Conservation (phyloP, 495 filamentous ascomycete species). For the Parathielavia appendiculata region DNA sequence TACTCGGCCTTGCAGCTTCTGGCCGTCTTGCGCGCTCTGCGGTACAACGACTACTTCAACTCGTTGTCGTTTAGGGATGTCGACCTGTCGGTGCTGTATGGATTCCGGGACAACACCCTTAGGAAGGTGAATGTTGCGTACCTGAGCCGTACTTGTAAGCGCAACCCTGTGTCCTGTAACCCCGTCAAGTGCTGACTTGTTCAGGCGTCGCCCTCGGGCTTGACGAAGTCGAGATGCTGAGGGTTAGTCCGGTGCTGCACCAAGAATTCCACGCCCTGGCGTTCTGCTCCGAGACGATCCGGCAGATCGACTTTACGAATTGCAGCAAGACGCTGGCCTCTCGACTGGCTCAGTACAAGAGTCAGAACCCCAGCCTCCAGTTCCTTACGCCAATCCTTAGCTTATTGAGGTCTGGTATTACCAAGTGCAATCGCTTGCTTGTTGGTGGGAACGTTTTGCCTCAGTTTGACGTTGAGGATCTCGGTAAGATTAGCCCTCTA, state of each 20-base stretch:
- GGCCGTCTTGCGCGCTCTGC: slow-evolving; percentile 76
- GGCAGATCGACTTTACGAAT: slow-evolving; percentile 42
- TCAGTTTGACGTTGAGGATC: slow-evolving; percentile 27
- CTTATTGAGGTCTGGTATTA: slow-evolving; percentile 27
- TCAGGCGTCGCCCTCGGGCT: slow-evolving; percentile 27
- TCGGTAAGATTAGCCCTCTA: slow-evolving; percentile 18
- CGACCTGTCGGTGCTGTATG: slow-evolving; percentile 47
- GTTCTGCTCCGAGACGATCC: slow-evolving; percentile 41
- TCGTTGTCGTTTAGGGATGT: slow-evolving; percentile 79
- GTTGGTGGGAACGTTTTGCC: slow-evolving; percentile 26
- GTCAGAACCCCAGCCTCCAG: slow-evolving; percentile 19
- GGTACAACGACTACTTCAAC: slow-evolving; percentile 87
- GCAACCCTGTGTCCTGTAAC: neutral
- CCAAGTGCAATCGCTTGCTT: slow-evolving; percentile 30
- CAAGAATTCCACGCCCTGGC: slow-evolving; percentile 47
- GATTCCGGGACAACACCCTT: slow-evolving; percentile 29
- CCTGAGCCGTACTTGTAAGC: slow-evolving; percentile 31
- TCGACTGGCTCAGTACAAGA: neutral
- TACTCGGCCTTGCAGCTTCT: slow-evolving; percentile 75
- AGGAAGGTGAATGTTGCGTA: slow-evolving; percentile 29
- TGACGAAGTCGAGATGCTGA: slow-evolving; percentile 36
- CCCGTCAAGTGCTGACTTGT: slow-evolving; percentile 13
- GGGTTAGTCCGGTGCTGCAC: slow-evolving; percentile 37
- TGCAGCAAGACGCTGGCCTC: slow-evolving; percentile 23
- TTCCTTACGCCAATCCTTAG: slow-evolving; percentile 33